Conservation (phyloP, 805 yeast genomes). For the Schwanniomyces occidentalis region DNA sequence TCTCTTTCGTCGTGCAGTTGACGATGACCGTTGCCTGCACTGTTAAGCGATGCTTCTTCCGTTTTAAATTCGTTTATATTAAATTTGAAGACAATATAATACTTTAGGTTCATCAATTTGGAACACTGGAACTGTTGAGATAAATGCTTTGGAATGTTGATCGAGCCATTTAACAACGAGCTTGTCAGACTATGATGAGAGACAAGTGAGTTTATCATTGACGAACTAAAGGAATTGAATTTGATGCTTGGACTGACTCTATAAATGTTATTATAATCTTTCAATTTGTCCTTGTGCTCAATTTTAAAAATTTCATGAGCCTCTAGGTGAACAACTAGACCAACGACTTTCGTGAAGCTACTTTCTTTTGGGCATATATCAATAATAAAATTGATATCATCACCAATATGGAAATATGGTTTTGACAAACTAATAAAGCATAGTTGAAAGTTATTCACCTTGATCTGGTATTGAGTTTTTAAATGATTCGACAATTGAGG, state of each 20-base stretch:
- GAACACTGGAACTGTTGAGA: conserved; percentile 39
- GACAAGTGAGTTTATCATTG: conserved; percentile 17
- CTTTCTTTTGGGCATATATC: conserved; percentile 22
- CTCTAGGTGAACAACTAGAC: conserved; percentile 35
- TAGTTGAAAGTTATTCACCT: conserved; percentile 31
- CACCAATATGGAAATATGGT: conserved; percentile 39
- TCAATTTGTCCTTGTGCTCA: conserved; percentile 8
- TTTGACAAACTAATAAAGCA: conserved; percentile 34
- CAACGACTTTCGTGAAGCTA: conserved; percentile 28
- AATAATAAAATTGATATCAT: conserved; percentile 35
- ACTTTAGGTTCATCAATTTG: conserved; percentile 35
- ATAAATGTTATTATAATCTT: conserved; percentile 24
- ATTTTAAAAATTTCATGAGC: conserved; percentile 40
- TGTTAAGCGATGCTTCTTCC: background rate
- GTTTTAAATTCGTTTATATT: conserved; percentile 28
- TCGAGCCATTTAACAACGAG: conserved; percentile 22
- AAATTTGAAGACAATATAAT: conserved; percentile 37
- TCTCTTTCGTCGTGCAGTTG: conserved; percentile 1
- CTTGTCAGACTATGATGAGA: conserved; percentile 5
- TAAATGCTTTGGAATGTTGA: conserved; percentile 32
- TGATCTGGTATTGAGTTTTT: conserved; percentile 37
- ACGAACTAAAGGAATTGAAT: conserved; percentile 32
- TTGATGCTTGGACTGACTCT: conserved; percentile 36
- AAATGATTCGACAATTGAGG: conserved; percentile 29
- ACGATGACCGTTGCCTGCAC: background rate